These are phyloP conservation scores for Escallonia herrerae DNA, from an alignment of 129 eudicot genomes.

Conservation along the genomic window DNA sequence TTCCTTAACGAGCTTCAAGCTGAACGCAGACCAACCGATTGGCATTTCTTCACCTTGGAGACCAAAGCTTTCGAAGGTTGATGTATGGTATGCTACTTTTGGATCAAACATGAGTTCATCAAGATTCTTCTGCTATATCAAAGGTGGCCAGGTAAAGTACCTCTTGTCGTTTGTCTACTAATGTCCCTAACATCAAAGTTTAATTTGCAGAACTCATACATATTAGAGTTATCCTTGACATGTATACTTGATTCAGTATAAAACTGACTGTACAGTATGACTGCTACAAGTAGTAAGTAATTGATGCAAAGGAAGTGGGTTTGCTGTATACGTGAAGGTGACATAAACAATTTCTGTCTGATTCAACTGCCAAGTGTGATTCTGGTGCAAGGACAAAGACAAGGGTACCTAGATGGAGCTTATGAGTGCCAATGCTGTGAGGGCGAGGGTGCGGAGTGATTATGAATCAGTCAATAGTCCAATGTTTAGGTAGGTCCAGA, in stretches of 20 bases:
- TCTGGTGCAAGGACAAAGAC: too few species aligned
- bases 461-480: too few species aligned
- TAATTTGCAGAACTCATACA: not conserved
- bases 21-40: slow-evolving; percentile 26
- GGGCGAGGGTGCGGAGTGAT: too few species aligned
- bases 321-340: too few species aligned
- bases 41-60: slow-evolving; percentile 55
- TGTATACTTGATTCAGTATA: not conserved
- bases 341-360: too few species aligned
- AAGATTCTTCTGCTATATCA: slow-evolving; percentile 81
- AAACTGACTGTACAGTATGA: not conserved
- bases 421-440: too few species aligned
- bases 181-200: not conserved
- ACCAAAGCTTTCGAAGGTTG: slow-evolving; percentile 53
- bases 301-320: too few species aligned
- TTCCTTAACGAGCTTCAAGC: slow-evolving; percentile 5
- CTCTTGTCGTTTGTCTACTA: not conserved
- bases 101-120: slow-evolving; percentile 89
- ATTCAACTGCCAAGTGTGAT: too few species aligned
- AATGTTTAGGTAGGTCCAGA: too few species aligned
- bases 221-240: not conserved
- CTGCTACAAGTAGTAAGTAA: not conserved
- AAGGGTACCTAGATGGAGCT: too few species aligned
- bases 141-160: slow-evolving; percentile 87
- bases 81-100: slow-evolving; percentile 89